Base-by-base conservation (phyloP, 2,329 filamentous ascomycete genomes). In the Neopestalotiopsis sp. region DNA sequence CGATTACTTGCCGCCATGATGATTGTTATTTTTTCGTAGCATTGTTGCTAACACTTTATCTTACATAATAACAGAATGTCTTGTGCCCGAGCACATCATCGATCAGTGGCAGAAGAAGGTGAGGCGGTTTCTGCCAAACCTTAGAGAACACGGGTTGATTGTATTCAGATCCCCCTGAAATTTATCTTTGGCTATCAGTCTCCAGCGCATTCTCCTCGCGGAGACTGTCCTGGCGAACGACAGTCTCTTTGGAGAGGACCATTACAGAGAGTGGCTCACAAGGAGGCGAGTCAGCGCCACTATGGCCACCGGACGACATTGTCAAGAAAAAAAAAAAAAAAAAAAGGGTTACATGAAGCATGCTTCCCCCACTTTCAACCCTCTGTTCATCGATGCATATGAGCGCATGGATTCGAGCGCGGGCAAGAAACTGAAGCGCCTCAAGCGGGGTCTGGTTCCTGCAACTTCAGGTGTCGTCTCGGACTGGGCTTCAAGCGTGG, bases 31-130 rank as follows among this genome's bases (percentile, higher is more conserved):
- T 28, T 28, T 28, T 4, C 24, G 3, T 28, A 28, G 24, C 24
- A 28, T 28, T 28, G 24, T 28, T 28, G 24, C 24, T 4, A 28
- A 28, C 24, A 28, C 3, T 28, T 28, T 4, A 28, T 28, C 24
- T 28, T 28, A 28, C 24, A 28, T 1, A 28, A 28, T 28, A 28
- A 28, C 24, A 28, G 24, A 28, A 28, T 28, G 24, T 28, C 24
- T 84, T 7, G 82, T 80, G 2, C 83, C 83, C 0, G 70, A 69
- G 2, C 81, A 84, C 69, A 77, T 85, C 30, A 77, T 81, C 1
- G 58, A 70, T 0, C 83, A 85, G 68, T 85, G 83, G 83, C 67
- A 65, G 4, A 49, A 64, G 0, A 81, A 85, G 69, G 74, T 76
- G 1, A 12, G 20, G 0, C 75, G 73, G 7, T 85, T 84, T 20